A percentile compares a stretch with the other conserved stretches of the same genome.
Conservation (phyloP, 176 grass and related monocot species). For the Tuctoria greenei region DNA sequence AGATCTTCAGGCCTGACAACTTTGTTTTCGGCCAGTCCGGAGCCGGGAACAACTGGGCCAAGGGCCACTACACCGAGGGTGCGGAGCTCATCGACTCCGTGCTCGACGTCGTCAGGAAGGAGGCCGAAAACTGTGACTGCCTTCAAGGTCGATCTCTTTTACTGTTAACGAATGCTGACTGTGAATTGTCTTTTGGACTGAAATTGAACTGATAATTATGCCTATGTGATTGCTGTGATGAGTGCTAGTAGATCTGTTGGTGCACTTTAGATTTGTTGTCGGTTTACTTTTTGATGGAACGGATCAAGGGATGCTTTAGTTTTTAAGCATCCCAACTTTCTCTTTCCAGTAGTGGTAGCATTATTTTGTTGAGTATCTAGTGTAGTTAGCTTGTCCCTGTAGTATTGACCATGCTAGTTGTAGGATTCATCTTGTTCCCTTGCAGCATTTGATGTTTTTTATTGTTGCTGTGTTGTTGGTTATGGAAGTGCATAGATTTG, state of each 20-base stretch:
- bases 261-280: slow-evolving; percentile 20
- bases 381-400: neutral
- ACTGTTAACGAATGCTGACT: neutral
- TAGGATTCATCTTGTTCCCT: too few species aligned
- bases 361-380: slow-evolving; percentile 19
- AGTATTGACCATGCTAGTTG: neutral
- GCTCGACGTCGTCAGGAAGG: slow-evolving; percentile 82
- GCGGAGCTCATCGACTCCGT: slow-evolving; percentile 89
- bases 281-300: neutral
- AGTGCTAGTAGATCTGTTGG: neutral
- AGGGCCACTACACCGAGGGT: slow-evolving; percentile 87
- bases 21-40: slow-evolving; percentile 83
- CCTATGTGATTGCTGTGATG: neutral
- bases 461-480: neutral
- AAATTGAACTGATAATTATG: slow-evolving; percentile 12
- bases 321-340: slow-evolving; percentile 20
- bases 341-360: neutral
- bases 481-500: too few species aligned
- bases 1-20: slow-evolving; percentile 89
- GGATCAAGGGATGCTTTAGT: too few species aligned
- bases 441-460: neutral
- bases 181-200: neutral
- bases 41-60: slow-evolving; percentile 88
- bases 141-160: slow-evolving; percentile 64
- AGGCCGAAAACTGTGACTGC: slow-evolving; percentile 91